Evolutionary conservation across 495 filamentous ascomycete species (phyloP).

Genomic region (Terfezia claveryi): DNA sequence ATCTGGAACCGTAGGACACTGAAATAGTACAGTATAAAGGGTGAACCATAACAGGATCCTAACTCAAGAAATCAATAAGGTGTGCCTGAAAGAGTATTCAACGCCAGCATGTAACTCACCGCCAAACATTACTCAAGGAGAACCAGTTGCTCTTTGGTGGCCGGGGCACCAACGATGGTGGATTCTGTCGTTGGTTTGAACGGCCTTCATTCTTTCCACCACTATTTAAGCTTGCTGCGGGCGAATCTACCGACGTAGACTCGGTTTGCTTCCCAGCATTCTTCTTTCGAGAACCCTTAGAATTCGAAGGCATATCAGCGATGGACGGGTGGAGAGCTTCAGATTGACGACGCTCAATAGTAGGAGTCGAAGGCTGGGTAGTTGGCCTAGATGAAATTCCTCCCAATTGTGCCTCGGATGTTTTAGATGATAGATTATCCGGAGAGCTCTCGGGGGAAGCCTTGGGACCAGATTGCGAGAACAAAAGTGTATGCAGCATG

Average conservation of each 20-base stretch:
- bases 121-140: conserved; percentile 34
- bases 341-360: too few relatives aligned
- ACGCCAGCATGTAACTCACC: conserved; percentile 28
- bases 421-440: background rate
- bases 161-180: background rate
- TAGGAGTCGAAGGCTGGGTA: too few relatives aligned
- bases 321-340: too few relatives aligned
- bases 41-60: conserved; percentile 74
- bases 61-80: conserved; percentile 3
- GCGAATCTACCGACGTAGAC: conserved; percentile 9
- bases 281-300: background rate
- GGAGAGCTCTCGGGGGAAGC: background rate
- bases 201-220: background rate
- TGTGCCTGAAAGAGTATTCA: background rate
- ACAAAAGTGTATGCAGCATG: background rate
- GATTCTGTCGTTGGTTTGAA: background rate
- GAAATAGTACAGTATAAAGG: conserved; percentile 54
- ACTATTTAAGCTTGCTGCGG: conserved; percentile 1
- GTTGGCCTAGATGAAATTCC: too few relatives aligned
- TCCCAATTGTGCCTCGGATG: too few relatives aligned
- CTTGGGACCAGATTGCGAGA: background rate
- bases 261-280: conserved; percentile 8
- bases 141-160: conserved; percentile 20
- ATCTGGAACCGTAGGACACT: conserved; percentile 51
- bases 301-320: background rate